Conservation (phyloP, 1,284 basidiomycete genomes). For the Fomes fomentarius region DNA sequence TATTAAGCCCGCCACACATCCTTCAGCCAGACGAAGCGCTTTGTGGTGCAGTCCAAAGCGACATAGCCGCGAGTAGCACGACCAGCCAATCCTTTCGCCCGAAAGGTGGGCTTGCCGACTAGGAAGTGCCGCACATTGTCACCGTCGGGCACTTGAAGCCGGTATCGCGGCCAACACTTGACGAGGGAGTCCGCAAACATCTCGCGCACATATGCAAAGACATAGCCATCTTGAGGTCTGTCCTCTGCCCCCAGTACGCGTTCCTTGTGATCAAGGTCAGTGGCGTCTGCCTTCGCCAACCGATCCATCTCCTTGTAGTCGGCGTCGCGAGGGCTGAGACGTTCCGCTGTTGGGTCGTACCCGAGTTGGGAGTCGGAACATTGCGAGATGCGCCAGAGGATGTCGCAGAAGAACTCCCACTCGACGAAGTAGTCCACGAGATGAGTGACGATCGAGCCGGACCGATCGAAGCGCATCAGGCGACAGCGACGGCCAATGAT, state of each 20-base stretch:
- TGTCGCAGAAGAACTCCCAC: slow-evolving; percentile 3
- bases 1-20: slow-evolving; percentile 3
- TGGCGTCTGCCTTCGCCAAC: background rate
- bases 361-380: slow-evolving; percentile 32
- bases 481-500: slow-evolving; percentile 2
- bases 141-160: background rate
- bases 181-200: background rate
- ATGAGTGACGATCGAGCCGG: slow-evolving; percentile 2
- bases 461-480: slow-evolving; percentile 10
- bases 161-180: slow-evolving; percentile 5
- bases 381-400: slow-evolving; percentile 27
- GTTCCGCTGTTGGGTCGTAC: slow-evolving; percentile 7
- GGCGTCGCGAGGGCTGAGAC: background rate
- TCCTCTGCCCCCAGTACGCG: background rate
- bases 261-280: background rate
- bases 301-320: slow-evolving; percentile 7
- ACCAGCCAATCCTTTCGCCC: background rate
- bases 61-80: slow-evolving; percentile 1
- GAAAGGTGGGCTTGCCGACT: slow-evolving; percentile 1
- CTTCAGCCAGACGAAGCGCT: slow-evolving; percentile 7
- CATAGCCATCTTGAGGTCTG: background rate
- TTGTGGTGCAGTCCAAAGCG: background rate
- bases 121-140: background rate
- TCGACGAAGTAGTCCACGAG: slow-evolving; percentile 9
- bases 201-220: slow-evolving; percentile 9